Base-by-base conservation (phyloP, 768 basidiomycete genomes). In the Termitomyces sp. region DNA sequence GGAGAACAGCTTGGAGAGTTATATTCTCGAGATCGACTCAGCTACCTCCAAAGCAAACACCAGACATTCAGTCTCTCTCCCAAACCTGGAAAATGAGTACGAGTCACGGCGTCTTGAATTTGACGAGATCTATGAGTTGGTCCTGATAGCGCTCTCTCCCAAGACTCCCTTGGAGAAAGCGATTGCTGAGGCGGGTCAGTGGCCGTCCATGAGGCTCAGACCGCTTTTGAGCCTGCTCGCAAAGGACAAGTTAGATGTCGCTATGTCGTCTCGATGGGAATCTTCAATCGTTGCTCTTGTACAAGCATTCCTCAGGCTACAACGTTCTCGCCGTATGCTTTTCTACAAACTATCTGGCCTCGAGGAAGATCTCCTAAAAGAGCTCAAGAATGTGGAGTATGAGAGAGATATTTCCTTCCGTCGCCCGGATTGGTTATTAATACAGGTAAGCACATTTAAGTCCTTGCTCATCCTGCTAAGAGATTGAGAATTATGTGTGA, bases 351-450 rank as follows among this genome's bases (percentile, higher is more conserved):
- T 16, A 26, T 28, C 46, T 28, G 46, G 61, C 14, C 70, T 67
- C 5, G 52, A 48, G 2, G 73, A 74, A 5, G 77, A 77, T 1
- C 67, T 77, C 5, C n/a, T 16, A 20, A 47, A 47, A 28, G 46
- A 28, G 14, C 14, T 47, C 46, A 14, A 28, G 26, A 47, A 47
- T 8, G 26, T 14, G 26, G 46, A 47, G 26, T 47, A 47, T 14
- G 46, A 47, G 46, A 26, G 5, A 28, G 26, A 28, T 47, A 13
- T 28, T 16, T 28, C 46, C 26, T 47, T 47, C 46, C 46, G 46
- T 47, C 46, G 7, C 26, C 26, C 46, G 23, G 46, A 47, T 3
- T 47, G 46, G 46, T 47, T 47, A 47, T 47, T 47, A 3, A 28
- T 47, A 28, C 46, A 47, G 26, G 46, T 28, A 28, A 47, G 14